These are phyloP conservation scores for Aspergillus costaricaensis DNA, from an alignment of 2,329 filamentous ascomycete genomes.

Conservation along the genomic window DNA sequence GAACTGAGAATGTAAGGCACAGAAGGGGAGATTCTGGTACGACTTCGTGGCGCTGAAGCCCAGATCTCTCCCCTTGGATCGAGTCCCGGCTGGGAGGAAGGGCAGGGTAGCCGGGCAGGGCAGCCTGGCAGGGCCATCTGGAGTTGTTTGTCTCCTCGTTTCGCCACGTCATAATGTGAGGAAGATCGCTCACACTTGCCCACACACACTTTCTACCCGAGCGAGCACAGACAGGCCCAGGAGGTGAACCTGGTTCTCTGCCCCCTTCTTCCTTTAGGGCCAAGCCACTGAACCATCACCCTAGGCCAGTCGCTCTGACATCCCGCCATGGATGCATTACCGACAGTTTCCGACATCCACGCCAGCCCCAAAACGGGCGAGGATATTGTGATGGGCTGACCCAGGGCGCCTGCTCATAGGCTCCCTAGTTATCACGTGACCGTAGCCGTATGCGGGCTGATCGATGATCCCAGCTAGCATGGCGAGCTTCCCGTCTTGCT, in stretches of 20 bases:
- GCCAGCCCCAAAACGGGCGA: constrained; percentile 19
- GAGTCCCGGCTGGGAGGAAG: constrained; percentile 2
- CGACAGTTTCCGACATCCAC: constrained; percentile 15
- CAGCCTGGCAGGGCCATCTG: constrained; percentile 5
- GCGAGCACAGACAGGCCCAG: constrained; percentile 20
- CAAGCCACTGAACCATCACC: constrained; percentile 16
- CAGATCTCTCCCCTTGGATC: neutral
- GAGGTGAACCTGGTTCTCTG: constrained; percentile 8
- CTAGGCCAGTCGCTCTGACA: constrained; percentile 13
- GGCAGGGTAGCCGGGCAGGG: constrained; percentile 1
- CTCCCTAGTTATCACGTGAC: constrained; percentile 19
- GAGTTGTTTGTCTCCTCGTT: constrained; percentile 14
- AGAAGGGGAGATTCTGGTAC: neutral
- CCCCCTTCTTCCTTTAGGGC: constrained; percentile 7
- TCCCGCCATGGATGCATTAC: constrained; percentile 15
- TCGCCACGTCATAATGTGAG: constrained; percentile 22
- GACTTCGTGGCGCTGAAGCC: neutral
- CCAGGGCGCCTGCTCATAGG: constrained; percentile 20
- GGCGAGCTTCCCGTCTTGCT: constrained; percentile 15
- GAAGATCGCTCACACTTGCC: constrained; percentile 8
- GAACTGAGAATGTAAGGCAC: neutral
- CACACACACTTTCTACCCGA: constrained; percentile 18
- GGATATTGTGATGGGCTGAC: constrained; percentile 19
- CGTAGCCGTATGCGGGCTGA: constrained; percentile 26
- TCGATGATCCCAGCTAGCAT: constrained; percentile 27